Conservation (phyloP, 177 flowering plant species). For the Vitis hybrid region DNA sequence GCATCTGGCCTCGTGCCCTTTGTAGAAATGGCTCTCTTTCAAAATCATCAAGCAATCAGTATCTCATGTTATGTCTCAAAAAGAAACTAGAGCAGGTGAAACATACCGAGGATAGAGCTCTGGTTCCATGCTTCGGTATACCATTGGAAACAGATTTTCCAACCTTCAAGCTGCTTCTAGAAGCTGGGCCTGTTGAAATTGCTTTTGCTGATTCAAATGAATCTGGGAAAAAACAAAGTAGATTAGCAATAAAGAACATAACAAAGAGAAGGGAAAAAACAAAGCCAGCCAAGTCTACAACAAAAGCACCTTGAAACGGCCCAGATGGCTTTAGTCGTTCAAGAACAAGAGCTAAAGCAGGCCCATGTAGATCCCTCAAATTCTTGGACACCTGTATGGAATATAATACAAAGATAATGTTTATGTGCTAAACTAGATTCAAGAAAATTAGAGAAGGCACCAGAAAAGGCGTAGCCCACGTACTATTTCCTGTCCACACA, state of each 20-base stretch:
- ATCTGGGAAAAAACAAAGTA: slow-evolving; percentile 32
- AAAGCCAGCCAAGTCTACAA: not conserved
- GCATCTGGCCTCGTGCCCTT: slow-evolving; percentile 69
- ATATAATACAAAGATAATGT: not conserved
- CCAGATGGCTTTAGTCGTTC: slow-evolving; percentile 71
- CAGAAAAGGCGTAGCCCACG: slow-evolving; percentile 11
- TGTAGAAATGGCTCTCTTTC: slow-evolving; percentile 49
- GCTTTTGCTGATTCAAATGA: slow-evolving; percentile 49
- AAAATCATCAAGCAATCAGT: slow-evolving; percentile 19
- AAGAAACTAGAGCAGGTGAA: not conserved
- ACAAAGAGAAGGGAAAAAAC: not conserved
- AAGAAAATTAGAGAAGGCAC: not conserved
- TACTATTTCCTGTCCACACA: slow-evolving; percentile 79
- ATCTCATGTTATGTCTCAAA: not conserved
- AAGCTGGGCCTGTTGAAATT: slow-evolving; percentile 33
- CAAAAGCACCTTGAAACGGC: slow-evolving; percentile 54
- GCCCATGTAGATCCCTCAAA: slow-evolving; percentile 77
- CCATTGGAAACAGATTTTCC: slow-evolving; percentile 61
- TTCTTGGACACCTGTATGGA: slow-evolving; percentile 62
- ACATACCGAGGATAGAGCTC: slow-evolving; percentile 57
- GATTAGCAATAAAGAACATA: not conserved
- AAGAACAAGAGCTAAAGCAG: slow-evolving; percentile 67
- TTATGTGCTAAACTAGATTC: not conserved
- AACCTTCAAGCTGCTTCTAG: slow-evolving; percentile 46
- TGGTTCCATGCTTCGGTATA: slow-evolving; percentile 55